phyloP scores from a whole-genome alignment of 805 yeast species.

The Candida jianshihensis region DNA sequence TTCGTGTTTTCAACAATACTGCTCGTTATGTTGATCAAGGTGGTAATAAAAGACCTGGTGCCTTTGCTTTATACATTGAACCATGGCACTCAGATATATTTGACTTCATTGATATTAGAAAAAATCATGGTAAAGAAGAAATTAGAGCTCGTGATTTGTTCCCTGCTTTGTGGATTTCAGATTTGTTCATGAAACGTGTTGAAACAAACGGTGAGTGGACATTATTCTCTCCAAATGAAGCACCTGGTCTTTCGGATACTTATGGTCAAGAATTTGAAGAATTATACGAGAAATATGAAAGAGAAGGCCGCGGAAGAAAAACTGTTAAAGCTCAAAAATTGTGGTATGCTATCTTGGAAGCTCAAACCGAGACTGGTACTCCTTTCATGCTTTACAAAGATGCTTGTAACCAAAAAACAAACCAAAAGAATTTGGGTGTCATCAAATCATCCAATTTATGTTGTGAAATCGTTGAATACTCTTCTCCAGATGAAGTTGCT shows the following conservation, averaged over 20 bases:
- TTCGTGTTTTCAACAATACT: constrained; percentile 90
- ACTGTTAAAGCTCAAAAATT: constrained; percentile 84
- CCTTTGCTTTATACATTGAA: constrained; percentile 88
- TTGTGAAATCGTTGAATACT: constrained; percentile 90
- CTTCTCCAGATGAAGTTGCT: constrained; percentile 85
- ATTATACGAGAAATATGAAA: constrained; percentile 68
- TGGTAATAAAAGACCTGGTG: constrained; percentile 97
- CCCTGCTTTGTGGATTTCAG: constrained; percentile 93
- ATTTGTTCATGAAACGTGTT: constrained; percentile 88
- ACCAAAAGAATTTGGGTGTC: constrained; percentile 88
- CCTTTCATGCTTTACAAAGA: constrained; percentile 95
- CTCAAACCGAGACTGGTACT: constrained; percentile 95
- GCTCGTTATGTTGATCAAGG: constrained; percentile 98
- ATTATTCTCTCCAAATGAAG: constrained; percentile 81
- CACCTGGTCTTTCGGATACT: constrained; percentile 78
- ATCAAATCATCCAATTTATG: constrained; percentile 93
- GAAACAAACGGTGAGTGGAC: constrained; percentile 78
- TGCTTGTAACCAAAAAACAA: constrained; percentile 79
- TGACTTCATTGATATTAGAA: constrained; percentile 79
- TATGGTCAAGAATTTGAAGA: constrained; percentile 80
- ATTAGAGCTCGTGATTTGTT: constrained; percentile 89
- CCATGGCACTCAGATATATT: constrained; percentile 97
- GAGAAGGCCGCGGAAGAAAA: constrained; percentile 55
- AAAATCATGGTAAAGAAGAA: constrained; percentile 95
- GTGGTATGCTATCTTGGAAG: constrained; percentile 84